These are phyloP conservation scores for Guyanaporus albipodus DNA, from an alignment of 768 basidiomycete genomes.

Conservation along the genomic window DNA sequence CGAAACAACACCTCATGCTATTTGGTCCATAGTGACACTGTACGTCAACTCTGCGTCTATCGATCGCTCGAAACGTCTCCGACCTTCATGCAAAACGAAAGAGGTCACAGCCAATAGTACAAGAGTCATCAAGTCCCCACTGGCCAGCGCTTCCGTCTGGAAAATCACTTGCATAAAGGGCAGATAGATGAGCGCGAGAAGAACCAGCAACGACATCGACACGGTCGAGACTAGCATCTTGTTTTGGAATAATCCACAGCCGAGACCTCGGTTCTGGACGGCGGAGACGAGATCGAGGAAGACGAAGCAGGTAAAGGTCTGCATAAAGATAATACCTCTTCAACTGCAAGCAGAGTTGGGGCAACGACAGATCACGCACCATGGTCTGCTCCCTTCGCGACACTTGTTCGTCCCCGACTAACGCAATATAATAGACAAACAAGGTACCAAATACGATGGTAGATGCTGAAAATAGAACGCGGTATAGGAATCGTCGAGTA, in stretches of 20 bases:
- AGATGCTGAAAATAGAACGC: constrained; percentile 90
- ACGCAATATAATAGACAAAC: constrained; percentile 79
- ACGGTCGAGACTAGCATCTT: constrained; percentile 88
- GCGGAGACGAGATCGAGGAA: constrained; percentile 96
- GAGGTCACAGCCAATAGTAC: constrained; percentile 63
- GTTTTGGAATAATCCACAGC: constrained; percentile 80
- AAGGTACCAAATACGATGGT: constrained; percentile 88
- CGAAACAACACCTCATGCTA: constrained; percentile 42
- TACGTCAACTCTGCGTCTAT: constrained; percentile 52
- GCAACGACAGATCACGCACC: constrained; percentile 47
- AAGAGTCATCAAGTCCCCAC: constrained; percentile 66
- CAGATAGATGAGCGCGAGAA: constrained; percentile 85
- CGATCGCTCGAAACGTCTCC: constrained; percentile 73
- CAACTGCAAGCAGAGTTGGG: neutral
- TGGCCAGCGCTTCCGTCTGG: constrained; percentile 80
- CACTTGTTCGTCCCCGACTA: constrained; percentile 73
- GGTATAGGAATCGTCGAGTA: constrained; percentile 61
- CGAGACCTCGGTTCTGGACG: constrained; percentile 88
- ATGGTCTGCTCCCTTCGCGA: constrained; percentile 91
- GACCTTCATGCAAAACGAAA: constrained; percentile 68
- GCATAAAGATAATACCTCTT: constrained; percentile 1
- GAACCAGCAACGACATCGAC: constrained; percentile 77
- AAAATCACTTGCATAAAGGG: constrained; percentile 89
- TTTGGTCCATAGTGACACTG: constrained; percentile 50
- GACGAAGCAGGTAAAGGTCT: constrained; percentile 98